phyloP scores from a whole-genome alignment of 164 flowering plant genomes.

The Aristolochia californica region DNA sequence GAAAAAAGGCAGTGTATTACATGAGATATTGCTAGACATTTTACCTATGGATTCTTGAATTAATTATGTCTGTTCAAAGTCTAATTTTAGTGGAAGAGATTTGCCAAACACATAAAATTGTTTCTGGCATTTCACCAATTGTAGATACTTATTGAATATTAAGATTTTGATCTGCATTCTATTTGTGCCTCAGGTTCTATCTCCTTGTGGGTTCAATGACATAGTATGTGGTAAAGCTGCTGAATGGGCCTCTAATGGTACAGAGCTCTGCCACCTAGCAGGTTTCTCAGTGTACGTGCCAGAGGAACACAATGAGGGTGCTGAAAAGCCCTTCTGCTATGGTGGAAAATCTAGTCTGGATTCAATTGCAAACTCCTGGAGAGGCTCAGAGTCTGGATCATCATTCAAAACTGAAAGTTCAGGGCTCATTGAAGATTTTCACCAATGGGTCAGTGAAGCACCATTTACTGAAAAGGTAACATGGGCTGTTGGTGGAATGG shows the following conservation, averaged over 20 bases:
- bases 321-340: constrained; percentile 57
- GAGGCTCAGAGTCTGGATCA: constrained; percentile 23
- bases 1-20: background rate
- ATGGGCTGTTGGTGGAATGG: constrained; percentile 94
- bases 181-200: constrained; percentile 46
- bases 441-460: constrained; percentile 49
- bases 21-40: too few species aligned
- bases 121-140: too few species aligned
- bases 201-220: constrained; percentile 80
- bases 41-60: too few species aligned
- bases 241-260: constrained; percentile 80
- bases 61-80: too few species aligned
- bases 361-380: constrained; percentile 69
- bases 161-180: constrained; percentile 6
- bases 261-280: constrained; percentile 77
- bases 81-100: too few species aligned
- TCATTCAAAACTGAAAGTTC: constrained; percentile 17
- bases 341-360: constrained; percentile 87
- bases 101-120: too few species aligned
- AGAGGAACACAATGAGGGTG: constrained; percentile 15
- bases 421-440: constrained; percentile 36
- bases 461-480: constrained; percentile 56
- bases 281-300: constrained; percentile 59
- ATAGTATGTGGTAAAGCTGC: constrained; percentile 86
- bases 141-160: background rate